A percentile compares a stretch with the other conserved stretches of the same genome.
Conservation (phyloP, 2,329 filamentous ascomycete genomes). For the Tolypocladium amazonense region DNA sequence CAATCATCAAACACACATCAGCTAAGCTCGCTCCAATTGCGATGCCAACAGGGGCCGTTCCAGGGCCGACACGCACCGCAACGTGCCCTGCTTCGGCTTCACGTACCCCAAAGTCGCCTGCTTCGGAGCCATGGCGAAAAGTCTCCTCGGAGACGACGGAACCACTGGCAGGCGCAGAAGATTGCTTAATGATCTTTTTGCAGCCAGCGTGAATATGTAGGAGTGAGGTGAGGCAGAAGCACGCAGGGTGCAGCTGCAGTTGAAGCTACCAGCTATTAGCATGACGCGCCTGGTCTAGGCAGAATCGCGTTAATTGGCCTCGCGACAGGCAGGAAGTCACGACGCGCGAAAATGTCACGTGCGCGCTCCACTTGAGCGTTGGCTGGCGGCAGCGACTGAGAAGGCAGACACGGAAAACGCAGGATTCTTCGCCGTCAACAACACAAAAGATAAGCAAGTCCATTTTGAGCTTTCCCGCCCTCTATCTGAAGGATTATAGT, state of each 20-base stretch:
- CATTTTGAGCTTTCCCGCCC: conserved; percentile 10
- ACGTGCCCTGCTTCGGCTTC: conserved; percentile 58
- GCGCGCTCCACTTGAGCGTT: conserved; percentile 1
- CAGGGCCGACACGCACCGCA: conserved; percentile 47
- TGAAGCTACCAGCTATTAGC: conserved; percentile 9
- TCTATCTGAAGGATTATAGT: conserved; percentile 13
- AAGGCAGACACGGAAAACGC: too few species aligned
- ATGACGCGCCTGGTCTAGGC: conserved; percentile 26
- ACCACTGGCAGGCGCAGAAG: conserved; percentile 3
- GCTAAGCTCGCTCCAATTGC: conserved; percentile 1
- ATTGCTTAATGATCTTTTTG: conserved; percentile 3
- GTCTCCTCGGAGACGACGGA: conserved; percentile 2
- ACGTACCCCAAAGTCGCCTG: conserved; percentile 88
- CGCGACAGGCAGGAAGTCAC: conserved; percentile 10
- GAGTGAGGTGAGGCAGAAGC: conserved; percentile 6
- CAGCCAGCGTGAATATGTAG: conserved; percentile 1
- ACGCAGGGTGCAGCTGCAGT: conserved; percentile 10
- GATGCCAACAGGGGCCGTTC: not conserved
- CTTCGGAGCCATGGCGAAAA: conserved; percentile 41
- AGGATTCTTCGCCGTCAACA: not conserved
- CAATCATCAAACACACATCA: not conserved
- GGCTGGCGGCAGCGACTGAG: not conserved
- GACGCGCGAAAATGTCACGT: conserved; percentile 16
- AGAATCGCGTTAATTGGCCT: conserved; percentile 29
- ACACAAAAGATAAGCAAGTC: conserved; percentile 5